phyloP scores from a whole-genome alignment of 164 flowering plant genomes.

The Nymphaea colorata region DNA sequence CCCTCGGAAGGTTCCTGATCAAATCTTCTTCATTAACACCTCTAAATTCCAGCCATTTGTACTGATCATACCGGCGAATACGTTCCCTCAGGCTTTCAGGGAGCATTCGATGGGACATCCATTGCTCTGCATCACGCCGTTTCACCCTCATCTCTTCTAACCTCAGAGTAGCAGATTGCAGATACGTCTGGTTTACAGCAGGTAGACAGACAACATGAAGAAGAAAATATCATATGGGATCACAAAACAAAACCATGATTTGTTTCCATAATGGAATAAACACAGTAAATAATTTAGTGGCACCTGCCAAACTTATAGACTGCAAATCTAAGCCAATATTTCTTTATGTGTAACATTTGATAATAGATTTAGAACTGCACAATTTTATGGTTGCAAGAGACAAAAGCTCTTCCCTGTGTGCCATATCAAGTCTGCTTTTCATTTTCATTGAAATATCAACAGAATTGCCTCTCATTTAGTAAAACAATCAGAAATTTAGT shows the following conservation, averaged over 20 bases:
- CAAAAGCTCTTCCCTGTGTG: no score
- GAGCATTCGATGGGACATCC: conserved; percentile 64
- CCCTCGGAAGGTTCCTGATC: conserved; percentile 45
- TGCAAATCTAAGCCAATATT: no score
- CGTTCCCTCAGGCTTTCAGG: conserved; percentile 44
- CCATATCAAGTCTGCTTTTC: no score
- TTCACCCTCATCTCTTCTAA: conserved; percentile 61
- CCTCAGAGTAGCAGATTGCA: conserved; percentile 48
- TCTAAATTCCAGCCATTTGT: conserved; percentile 58
- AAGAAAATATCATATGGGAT: background rate
- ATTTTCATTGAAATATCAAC: no score
- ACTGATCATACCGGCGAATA: conserved; percentile 47
- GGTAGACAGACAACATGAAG: background rate
- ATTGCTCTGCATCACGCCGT: conserved; percentile 56
- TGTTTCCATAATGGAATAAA: background rate
- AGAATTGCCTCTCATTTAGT: no score
- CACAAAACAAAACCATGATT: no score
- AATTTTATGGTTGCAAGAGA: no score
- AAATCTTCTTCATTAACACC: conserved; percentile 55
- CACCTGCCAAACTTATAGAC: no score
- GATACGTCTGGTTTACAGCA: conserved; percentile 32
- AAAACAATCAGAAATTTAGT: no score
- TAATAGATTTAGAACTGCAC: no score
- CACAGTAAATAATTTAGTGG: no score
- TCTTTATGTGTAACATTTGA: no score